A percentile compares a stretch with the other conserved stretches of the same genome.
These are phyloP conservation scores for Candida methanosorbosa DNA, from an alignment of 805 yeast genomes.

Conservation along the genomic window DNA sequence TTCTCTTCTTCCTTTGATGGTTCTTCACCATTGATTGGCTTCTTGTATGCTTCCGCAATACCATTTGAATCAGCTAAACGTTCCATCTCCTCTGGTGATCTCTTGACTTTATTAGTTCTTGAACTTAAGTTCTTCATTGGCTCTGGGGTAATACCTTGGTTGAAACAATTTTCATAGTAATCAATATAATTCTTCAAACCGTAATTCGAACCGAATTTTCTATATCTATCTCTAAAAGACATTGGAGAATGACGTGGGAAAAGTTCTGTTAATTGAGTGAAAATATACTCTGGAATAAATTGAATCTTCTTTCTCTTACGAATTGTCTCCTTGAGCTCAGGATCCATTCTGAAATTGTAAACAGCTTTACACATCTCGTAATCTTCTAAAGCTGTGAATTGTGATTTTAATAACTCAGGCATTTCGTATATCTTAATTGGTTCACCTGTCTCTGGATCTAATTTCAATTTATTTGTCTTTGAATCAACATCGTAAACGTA, in stretches of 20 bases:
- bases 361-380: constrained; percentile 39
- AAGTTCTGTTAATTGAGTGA: constrained; percentile 27
- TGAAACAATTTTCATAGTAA: constrained; percentile 38
- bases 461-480: constrained; percentile 29
- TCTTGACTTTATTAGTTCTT: constrained; percentile 25
- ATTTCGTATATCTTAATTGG: constrained; percentile 30
- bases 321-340: not conserved
- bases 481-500: constrained; percentile 43
- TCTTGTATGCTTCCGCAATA: not conserved
- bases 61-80: not conserved
- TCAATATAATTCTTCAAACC: constrained; percentile 50
- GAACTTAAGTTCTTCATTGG: constrained; percentile 53
- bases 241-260: constrained; percentile 49
- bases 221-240: constrained; percentile 79
- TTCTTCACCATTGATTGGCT: not conserved
- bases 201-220: constrained; percentile 57
- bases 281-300: constrained; percentile 28
- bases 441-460: constrained; percentile 32
- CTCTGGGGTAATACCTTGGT: constrained; percentile 33
- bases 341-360: constrained; percentile 1
- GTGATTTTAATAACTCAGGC: constrained; percentile 47
- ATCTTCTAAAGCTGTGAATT: constrained; percentile 66
- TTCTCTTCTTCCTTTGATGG: not conserved
- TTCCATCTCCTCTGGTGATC: constrained; percentile 3
- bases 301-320: constrained; percentile 12